Percentiles rank a stretch among this genome's conserved stretches.
These are phyloP conservation scores for Teratosphaeria zuluensis DNA, from an alignment of 2,329 filamentous ascomycete genomes.

Conservation along the genomic window DNA sequence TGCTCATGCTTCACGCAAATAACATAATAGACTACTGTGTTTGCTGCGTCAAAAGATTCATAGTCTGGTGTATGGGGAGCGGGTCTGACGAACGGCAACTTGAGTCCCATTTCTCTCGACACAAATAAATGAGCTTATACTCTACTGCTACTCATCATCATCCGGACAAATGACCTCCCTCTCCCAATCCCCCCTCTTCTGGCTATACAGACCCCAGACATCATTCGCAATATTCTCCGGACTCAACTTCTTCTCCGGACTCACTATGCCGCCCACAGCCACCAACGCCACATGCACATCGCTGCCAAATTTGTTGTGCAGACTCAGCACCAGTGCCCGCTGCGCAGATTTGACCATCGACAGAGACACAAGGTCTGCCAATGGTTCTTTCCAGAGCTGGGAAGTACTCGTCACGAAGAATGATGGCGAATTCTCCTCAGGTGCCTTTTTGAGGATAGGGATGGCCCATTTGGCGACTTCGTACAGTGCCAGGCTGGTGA, in stretches of 20 bases:
- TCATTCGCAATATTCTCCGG: constrained; percentile 38
- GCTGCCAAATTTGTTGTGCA: constrained; percentile 32
- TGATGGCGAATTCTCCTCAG: constrained; percentile 31
- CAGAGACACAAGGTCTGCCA: constrained; percentile 39
- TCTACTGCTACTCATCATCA: neutral
- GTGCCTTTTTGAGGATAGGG: constrained; percentile 31
- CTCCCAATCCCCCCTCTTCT: constrained; percentile 26
- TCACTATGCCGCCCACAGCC: constrained; percentile 36
- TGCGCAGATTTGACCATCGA: constrained; percentile 45
- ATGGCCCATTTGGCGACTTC: constrained; percentile 39
- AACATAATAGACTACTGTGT: too few species aligned
- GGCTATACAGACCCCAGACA: constrained; percentile 36
- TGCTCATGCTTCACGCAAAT: too few species aligned
- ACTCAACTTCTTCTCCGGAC: constrained; percentile 33
- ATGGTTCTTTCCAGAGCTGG: constrained; percentile 38
- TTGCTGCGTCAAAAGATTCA: too few species aligned
- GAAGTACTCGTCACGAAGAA: constrained; percentile 41
- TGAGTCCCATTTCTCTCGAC: neutral
- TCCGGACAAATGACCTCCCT: constrained; percentile 12
- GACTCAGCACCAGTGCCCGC: constrained; percentile 38
- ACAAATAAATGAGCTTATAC: neutral
- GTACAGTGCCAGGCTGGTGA: constrained; percentile 41
- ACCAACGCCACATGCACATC: constrained; percentile 42
- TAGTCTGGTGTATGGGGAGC: too few species aligned
- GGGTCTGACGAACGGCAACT: neutral